Conservation (phyloP, 495 filamentous ascomycete genomes). For the Beverwykella pulmonaria region DNA sequence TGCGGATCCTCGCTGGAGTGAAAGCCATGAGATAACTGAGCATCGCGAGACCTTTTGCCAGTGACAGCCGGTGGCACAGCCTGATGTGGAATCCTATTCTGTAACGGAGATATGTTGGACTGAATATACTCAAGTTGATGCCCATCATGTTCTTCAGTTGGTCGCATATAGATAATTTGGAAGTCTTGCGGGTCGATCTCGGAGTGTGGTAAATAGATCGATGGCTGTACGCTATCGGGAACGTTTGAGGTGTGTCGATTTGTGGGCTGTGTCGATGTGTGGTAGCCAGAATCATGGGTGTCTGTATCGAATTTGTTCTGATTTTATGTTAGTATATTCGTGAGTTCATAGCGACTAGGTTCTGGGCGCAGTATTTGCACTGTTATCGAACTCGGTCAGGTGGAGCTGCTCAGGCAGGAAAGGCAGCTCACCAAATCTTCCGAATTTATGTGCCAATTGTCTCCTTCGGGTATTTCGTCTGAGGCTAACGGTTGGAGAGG, state of each 20-base stretch:
- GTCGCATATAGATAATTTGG: not conserved
- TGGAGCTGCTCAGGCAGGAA: not conserved
- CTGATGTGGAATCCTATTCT: not conserved
- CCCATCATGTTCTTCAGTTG: not conserved
- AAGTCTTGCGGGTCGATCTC: not conserved
- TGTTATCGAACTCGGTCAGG: not conserved
- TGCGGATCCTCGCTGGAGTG: not conserved
- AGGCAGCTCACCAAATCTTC: not conserved
- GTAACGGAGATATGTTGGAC: not conserved
- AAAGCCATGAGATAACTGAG: not conserved
- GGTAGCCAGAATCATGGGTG: constrained; percentile 2
- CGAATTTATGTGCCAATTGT: not conserved
- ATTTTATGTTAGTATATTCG: not conserved
- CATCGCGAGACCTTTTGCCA: not conserved
- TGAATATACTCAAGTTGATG: not conserved
- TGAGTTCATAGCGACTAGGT: not conserved
- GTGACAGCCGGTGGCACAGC: not conserved
- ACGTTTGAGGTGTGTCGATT: not conserved
- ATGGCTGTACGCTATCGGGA: not conserved
- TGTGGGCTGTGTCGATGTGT: not conserved
- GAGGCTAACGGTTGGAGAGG: not conserved
- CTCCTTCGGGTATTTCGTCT: not conserved
- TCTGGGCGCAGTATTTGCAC: not conserved
- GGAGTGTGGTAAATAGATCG: not conserved
- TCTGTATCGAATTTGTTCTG: not conserved